Base-by-base conservation (phyloP, 2,329 filamentous ascomycete genomes). In the Mycosphaerelloides madeirae region DNA sequence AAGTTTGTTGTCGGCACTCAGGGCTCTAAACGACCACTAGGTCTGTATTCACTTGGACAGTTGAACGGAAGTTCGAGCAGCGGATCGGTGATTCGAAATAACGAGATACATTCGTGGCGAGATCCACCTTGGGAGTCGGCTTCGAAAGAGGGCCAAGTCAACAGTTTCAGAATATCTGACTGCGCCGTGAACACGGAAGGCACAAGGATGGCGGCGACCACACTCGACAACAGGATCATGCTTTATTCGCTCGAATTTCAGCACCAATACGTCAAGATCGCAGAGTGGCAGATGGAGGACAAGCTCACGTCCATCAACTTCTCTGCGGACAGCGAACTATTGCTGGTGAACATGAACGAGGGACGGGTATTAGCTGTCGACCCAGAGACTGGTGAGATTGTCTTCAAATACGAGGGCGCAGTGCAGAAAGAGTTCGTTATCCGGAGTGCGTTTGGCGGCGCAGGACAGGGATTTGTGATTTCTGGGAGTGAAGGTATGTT, bases 381-480 rank as follows among this genome's bases (percentile, higher is more conserved):
- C 59, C 78, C 95, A 25, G 75, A 82, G 8, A 84, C 81, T 2
- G 80, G 82, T 14, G 80, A 83, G 25, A 73, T 83, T n/a, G 72
- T 91, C 3, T 81, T 85, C 55, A 83, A 76, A 55, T 97, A 86
- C 62, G 73, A 79, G 13, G 90, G 88, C 0, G 85, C 90, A 50
- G 78, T 76, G 33, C 87, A 89, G 50, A 83, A 81, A 42, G 72
- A 84, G 2, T 95, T 74, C 61, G 78, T 96, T 43, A 94, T 98
- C 47, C 78, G 91, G 39, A 86, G 83, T 58, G 73, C 76, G 0
- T 93, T 96, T 67, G 93, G 93, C 14, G 93, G 93, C 25, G 90
- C 91, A 1, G 84, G 87, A 46, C 89, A 96, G 68, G 90, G 84
- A 63, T 96, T 96, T 65, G 84, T 97, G 8, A 75, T 94, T 20